These are phyloP conservation scores for Leccinum truebloodii DNA, from an alignment of 768 basidiomycete species.

Conservation along the genomic window DNA sequence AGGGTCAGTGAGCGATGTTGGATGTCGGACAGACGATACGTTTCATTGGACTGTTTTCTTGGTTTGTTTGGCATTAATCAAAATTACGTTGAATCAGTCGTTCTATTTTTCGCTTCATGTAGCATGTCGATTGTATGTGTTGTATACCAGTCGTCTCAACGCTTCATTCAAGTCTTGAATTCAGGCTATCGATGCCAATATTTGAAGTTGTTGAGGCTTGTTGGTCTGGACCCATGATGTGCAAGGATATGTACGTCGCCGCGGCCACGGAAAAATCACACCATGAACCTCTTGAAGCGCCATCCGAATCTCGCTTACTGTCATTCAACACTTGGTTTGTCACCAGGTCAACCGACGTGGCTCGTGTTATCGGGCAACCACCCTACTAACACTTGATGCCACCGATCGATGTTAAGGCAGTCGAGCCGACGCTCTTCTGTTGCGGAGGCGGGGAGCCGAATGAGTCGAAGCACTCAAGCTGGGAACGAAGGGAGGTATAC, in stretches of 20 bases:
- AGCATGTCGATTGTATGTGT: conserved; percentile 8
- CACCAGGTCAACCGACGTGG: background rate
- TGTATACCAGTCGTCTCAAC: conserved; percentile 7
- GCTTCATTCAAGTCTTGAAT: background rate
- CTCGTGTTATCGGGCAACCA: background rate
- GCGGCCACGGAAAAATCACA: background rate
- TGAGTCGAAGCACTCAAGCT: background rate
- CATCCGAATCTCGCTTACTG: background rate
- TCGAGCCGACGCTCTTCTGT: background rate
- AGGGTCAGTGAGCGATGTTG: conserved; percentile 25
- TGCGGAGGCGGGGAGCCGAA: background rate
- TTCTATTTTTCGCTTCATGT: conserved; percentile 15
- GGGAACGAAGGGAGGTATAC: background rate
- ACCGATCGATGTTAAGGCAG: background rate
- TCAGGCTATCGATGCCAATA: background rate
- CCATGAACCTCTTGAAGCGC: background rate
- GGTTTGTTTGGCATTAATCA: background rate
- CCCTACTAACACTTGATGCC: background rate
- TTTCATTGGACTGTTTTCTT: conserved; percentile 9
- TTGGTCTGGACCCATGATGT: background rate
- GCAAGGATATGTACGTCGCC: background rate
- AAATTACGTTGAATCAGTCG: conserved; percentile 19
- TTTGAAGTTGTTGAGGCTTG: background rate
- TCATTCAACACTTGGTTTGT: background rate
- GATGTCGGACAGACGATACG: background rate